Percentiles rank a stretch among this genome's conserved stretches.
phyloP scores from a whole-genome alignment of 2,329 filamentous ascomycete species.

The Exophiala calicioides region DNA sequence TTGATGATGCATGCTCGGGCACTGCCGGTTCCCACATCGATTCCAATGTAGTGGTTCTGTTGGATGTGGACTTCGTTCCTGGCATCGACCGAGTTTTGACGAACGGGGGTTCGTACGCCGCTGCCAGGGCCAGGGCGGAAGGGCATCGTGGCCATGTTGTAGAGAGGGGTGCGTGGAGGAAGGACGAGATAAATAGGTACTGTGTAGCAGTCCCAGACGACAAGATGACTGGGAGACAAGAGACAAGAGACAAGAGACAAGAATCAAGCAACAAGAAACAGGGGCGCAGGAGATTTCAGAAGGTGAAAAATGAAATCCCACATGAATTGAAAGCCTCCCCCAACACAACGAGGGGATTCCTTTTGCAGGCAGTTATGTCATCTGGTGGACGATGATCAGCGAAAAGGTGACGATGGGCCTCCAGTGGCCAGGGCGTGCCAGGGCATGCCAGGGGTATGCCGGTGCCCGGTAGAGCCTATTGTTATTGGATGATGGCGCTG shows the following conservation, averaged over 20 bases:
- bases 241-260: background rate
- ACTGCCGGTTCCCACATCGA: slow-evolving; percentile 95
- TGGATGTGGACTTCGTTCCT: slow-evolving; percentile 60
- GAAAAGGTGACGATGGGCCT: too few species aligned
- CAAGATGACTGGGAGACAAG: too few species aligned
- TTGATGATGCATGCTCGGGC: slow-evolving; percentile 96
- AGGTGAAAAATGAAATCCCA: background rate
- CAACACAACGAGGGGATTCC: too few species aligned
- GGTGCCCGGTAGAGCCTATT: too few species aligned
- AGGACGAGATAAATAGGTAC: background rate
- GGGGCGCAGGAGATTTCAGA: background rate
- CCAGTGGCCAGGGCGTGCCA: too few species aligned
- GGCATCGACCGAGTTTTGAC: slow-evolving; percentile 45
- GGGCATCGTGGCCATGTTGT: slow-evolving; percentile 17
- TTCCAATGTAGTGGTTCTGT: slow-evolving; percentile 71
- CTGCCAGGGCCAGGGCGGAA: slow-evolving; percentile 21
- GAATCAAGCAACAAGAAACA: background rate
- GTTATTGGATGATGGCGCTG: too few species aligned
- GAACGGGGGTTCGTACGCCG: slow-evolving; percentile 22
- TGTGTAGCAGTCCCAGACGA: too few species aligned
- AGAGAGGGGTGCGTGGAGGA: background rate
- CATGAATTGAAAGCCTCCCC: too few species aligned
- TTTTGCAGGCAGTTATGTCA: too few species aligned
- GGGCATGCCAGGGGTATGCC: too few species aligned
- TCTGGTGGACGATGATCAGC: too few species aligned